Conservation (phyloP, 208 protist species). For the Trypanosoma conorhini region DNA sequence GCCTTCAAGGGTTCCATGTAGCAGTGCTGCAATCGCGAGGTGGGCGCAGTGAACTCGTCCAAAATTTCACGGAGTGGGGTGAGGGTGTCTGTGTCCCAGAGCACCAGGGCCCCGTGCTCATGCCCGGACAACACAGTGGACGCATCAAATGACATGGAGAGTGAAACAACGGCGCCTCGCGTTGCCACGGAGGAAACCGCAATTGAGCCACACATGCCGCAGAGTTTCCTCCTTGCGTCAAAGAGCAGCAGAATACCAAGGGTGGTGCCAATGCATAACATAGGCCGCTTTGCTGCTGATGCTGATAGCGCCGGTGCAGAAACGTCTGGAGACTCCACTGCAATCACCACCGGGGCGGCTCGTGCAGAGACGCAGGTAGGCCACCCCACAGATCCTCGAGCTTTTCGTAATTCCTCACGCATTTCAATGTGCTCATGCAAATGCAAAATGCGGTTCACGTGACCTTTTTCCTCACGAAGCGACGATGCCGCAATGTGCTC, state of each 20-base stretch:
- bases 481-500: constrained; percentile 45
- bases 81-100: constrained; percentile 51
- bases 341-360: neutral
- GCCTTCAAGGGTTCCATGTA: constrained; percentile 36
- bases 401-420: constrained; percentile 30
- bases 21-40: constrained; percentile 36
- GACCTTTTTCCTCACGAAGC: constrained; percentile 8
- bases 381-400: constrained; percentile 35
- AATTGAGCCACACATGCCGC: constrained; percentile 36
- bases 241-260: constrained; percentile 63
- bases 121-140: constrained; percentile 42
- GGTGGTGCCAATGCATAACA: constrained; percentile 58
- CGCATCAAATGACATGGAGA: constrained; percentile 43
- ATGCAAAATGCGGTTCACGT: constrained; percentile 45
- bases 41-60: constrained; percentile 47
- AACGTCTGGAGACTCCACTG: neutral
- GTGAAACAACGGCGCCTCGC: constrained; percentile 43
- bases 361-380: constrained; percentile 47
- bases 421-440: constrained; percentile 65
- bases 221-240: constrained; percentile 31
- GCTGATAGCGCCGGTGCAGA: neutral
- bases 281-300: neutral
- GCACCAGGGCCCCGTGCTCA: constrained; percentile 40
- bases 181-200: neutral
- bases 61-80: constrained; percentile 46